Evolutionary conservation across 2,329 filamentous ascomycete genomes (phyloP).

Genomic region (Calonectria pteridis): DNA sequence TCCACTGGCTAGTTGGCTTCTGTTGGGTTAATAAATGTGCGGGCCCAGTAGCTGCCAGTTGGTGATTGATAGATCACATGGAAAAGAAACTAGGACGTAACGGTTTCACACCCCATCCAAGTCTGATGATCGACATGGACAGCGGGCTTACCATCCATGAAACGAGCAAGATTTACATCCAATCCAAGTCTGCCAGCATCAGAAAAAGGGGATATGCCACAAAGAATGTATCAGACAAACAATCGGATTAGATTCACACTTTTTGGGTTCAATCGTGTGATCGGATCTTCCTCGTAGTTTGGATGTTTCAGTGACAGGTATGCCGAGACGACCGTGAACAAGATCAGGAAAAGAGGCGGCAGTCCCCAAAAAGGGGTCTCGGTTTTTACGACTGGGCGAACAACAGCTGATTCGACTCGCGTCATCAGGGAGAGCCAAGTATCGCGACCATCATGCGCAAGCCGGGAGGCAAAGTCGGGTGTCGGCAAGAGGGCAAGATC

Average conservation of each 20-base stretch:
- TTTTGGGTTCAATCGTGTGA: background rate
- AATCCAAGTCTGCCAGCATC: background rate
- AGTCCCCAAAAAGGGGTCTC: background rate
- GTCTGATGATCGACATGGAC: background rate
- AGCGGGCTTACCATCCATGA: background rate
- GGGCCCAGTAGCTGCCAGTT: background rate
- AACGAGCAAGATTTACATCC: background rate
- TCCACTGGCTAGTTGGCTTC: background rate
- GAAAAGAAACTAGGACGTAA: background rate
- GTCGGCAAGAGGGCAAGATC: background rate
- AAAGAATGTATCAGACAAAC: background rate
- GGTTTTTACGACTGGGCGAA: background rate
- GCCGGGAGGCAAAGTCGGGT: background rate
- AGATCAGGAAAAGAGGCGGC: background rate
- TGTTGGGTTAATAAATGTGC: background rate
- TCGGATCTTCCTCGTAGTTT: background rate
- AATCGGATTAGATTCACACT: background rate
- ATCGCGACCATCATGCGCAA: background rate
- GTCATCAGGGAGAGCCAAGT: background rate
- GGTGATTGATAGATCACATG: background rate
- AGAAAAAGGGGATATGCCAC: background rate
- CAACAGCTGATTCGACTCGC: background rate
- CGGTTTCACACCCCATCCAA: background rate
- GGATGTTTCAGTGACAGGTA: background rate
- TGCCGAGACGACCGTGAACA: background rate